Base-by-base conservation (phyloP, 177 flowering plant species). In the Telopea speciosissima region DNA sequence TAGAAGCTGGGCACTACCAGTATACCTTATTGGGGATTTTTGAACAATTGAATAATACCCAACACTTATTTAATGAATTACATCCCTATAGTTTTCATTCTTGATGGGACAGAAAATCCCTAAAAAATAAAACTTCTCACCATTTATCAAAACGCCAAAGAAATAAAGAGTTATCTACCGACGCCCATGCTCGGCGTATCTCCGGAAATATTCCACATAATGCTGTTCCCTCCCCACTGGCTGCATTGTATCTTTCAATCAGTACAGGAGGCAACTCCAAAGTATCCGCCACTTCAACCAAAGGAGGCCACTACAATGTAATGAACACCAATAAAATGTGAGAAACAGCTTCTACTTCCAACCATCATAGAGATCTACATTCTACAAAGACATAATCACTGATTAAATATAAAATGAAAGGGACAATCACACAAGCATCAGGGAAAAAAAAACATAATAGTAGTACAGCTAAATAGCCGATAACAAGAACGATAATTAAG, bases 91-190 rank as follows among this genome's bases (percentile, higher is more conserved):
- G 58, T 62, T 40, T 7, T 45, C 17, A 70, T 63, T 28, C 62
- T 21, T 12, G 28, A 52, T 58, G 9, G 0, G n/a, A 24, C 12
- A 67, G 60, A 26, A 28, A 5, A 11, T 62, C 62, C 58, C 66
- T 36, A 49, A 58, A 1, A 71, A 70, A 62, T 26, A n/a, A 45
- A 62, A 54, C 6, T 66, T n/a, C 88, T 84, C 75, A 91, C 99
- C 98, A 88, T 79, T 89, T 91, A 69, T 96, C 99, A 80, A 91
- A 96, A 68, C 99, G 92, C 99, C 99, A 96, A 25, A 96, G 88
- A 83, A 91, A 96, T 73, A 96, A 78, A 44, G 95, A 88, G 73
- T 91, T 91, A 78, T 96, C 99, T 3, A 96, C 99, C 0, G 99
- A 88, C 64, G 99, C 99, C 99, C 99, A 96, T 58, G 99, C 99